These are phyloP conservation scores for Wilcoxina mikolae DNA, from an alignment of 495 filamentous ascomycete species.

Conservation along the genomic window DNA sequence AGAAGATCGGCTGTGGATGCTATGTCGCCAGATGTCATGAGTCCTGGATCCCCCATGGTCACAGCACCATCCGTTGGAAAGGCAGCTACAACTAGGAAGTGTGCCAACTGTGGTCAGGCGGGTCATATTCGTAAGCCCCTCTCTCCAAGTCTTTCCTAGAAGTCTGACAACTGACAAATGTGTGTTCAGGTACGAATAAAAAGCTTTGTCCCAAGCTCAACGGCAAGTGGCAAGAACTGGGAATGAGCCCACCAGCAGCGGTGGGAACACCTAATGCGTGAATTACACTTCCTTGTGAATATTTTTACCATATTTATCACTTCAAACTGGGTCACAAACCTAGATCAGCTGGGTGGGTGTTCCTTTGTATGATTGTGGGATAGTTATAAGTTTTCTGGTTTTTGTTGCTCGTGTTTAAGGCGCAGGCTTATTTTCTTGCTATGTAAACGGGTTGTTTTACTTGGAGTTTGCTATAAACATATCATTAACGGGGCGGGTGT, in stretches of 20 bases:
- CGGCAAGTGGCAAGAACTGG: constrained; percentile 24
- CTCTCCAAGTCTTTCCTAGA: neutral
- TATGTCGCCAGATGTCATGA: constrained; percentile 27
- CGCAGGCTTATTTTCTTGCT: too few species aligned
- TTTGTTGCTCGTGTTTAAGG: too few species aligned
- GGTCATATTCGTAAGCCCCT: constrained; percentile 54
- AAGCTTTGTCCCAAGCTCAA: constrained; percentile 28
- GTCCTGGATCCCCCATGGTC: constrained; percentile 28
- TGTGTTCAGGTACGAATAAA: constrained; percentile 24
- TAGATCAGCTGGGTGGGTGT: too few species aligned
- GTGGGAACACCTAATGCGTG: constrained; percentile 16
- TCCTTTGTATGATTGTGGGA: too few species aligned
- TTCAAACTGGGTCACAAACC: too few species aligned
- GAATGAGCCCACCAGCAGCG: constrained; percentile 25
- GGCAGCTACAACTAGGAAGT: constrained; percentile 72
- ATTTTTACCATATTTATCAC: too few species aligned
- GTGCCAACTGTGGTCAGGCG: constrained; percentile 87
- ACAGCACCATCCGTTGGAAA: constrained; percentile 27
- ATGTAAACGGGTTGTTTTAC: too few species aligned
- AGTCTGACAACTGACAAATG: neutral
- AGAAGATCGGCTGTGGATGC: constrained; percentile 41
- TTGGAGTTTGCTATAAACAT: too few species aligned
- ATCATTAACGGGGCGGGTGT: too few species aligned
- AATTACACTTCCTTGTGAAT: too few species aligned
- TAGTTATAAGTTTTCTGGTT: too few species aligned